A percentile compares a stretch with the other conserved stretches of the same genome.
Evolutionary conservation across 208 protist genomes (phyloP).

Genomic region (Acanthamoeba triangularis): DNA sequence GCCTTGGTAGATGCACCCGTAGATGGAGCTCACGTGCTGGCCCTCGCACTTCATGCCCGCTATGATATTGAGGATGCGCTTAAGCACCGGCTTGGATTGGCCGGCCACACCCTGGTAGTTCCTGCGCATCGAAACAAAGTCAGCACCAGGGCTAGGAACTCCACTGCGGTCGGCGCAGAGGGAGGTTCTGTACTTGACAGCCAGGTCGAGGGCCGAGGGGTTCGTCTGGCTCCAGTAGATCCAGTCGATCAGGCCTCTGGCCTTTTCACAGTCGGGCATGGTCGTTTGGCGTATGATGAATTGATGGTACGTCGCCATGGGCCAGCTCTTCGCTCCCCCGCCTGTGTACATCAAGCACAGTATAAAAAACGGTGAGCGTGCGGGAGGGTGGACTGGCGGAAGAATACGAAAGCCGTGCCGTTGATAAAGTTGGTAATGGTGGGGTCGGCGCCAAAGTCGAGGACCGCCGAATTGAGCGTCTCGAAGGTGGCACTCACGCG

Average conservation of each 20-base stretch:
- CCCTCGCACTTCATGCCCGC: no score
- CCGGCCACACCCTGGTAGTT: neutral
- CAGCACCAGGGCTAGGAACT: neutral
- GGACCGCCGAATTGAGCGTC: neutral
- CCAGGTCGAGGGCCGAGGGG: neutral
- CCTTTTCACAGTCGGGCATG: conserved; percentile 28
- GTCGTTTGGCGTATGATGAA: conserved; percentile 1
- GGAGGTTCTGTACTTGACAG: neutral
- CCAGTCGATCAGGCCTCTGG: conserved; percentile 3
- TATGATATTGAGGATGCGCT: neutral
- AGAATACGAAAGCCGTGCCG: neutral
- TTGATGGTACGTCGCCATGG: neutral
- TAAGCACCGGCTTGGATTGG: neutral
- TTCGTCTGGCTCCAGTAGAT: conserved; percentile 52
- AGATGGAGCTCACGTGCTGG: neutral
- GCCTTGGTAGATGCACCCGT: neutral
- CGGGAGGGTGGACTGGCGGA: neutral
- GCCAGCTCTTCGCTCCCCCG: neutral
- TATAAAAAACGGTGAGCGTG: no score
- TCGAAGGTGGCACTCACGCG: neutral
- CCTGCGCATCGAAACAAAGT: neutral
- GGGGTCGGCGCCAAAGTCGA: neutral
- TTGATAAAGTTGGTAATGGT: neutral
- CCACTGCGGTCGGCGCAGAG: neutral
- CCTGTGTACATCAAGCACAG: no score